Base-by-base conservation (phyloP, 768 basidiomycete genomes). In the Termitomyces sp. region DNA sequence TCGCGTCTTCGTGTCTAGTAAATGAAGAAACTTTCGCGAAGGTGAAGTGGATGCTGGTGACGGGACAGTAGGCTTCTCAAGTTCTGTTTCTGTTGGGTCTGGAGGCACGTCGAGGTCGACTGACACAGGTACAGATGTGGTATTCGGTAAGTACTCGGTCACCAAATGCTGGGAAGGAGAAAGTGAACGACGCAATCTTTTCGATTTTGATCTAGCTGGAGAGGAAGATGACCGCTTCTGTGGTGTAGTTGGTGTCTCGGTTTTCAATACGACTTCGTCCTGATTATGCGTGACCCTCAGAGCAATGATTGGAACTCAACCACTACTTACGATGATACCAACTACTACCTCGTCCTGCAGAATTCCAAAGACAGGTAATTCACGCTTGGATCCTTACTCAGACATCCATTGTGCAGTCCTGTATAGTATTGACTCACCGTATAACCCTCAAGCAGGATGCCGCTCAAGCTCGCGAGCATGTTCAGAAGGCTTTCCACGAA, bases 311-410 rank as follows among this genome's bases (percentile, higher is more conserved):
- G 26, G 44, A 51, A 20, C 30, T 27, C 13, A 13, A 46, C 14
- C 33, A 45, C 44, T 20, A 39, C 80, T 58, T 68, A 90, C 94
- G 42, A 95, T 89, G 33, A 93, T 75, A 1, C 94, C 94, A 26
- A 84, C 68, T 16, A 95, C 79, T 22, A 89, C 72, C 54, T 86
- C 75, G 26, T 72, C 82, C 26, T 88, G 79, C 4, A 93, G 69
- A 55, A 91, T 77, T 0, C 90, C 89, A 61, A 94, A 91, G 2
- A 95, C 87, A 4, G 91, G 91, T 53, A 95, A 78, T 71, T 96
- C 94, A 8, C 93, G 84, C 88, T 93, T 37, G 16, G 20, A 36
- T 5, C 1, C 20, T 56, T 33, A 39, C 42, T 22, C 20, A 37
- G 39, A 37, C 40, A 5, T 53, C 32, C 50, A 30, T 40, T 47